phyloP scores from a whole-genome alignment of 192 early-diverging fungal species.

The Phlyctochytrium bullatum region DNA sequence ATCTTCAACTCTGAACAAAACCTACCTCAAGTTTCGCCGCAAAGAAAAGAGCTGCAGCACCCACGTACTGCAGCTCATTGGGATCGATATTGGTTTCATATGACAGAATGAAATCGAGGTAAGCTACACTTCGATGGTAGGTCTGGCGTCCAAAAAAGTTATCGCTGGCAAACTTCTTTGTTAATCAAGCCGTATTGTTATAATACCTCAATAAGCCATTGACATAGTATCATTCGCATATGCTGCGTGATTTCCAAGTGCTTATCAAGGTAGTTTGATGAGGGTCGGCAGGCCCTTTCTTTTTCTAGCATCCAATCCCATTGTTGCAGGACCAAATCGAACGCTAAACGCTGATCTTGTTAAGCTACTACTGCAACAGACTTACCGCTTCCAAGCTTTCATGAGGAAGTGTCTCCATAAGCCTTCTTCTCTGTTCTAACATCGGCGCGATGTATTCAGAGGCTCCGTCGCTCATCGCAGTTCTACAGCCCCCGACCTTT shows the following conservation, averaged over 20 bases:
- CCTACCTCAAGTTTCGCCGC: not conserved
- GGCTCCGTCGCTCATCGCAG: too few species aligned
- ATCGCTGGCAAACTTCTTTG: not conserved
- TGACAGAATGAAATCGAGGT: not conserved
- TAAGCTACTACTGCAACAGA: too few species aligned
- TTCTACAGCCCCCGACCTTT: too few species aligned
- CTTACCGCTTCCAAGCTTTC: too few species aligned
- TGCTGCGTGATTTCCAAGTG: not conserved
- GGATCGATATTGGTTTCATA: not conserved
- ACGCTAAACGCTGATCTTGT: too few species aligned
- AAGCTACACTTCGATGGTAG: not conserved
- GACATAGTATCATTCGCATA: not conserved
- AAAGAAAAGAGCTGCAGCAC: not conserved
- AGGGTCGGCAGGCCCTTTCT: not conserved
- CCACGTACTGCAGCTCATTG: not conserved
- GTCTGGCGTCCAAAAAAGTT: not conserved
- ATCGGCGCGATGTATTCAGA: too few species aligned
- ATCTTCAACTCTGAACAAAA: too few species aligned
- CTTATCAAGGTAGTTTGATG: not conserved
- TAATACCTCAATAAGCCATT: not conserved
- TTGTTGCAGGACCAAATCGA: not conserved
- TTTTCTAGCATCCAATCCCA: not conserved
- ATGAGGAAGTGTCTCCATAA: too few species aligned
- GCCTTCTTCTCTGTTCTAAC: too few species aligned
- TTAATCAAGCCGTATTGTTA: not conserved